A percentile compares a stretch with the other conserved stretches of the same genome.
These are phyloP conservation scores for Moniliophthora roreri DNA, from an alignment of 1,284 basidiomycete species.

Conservation along the genomic window DNA sequence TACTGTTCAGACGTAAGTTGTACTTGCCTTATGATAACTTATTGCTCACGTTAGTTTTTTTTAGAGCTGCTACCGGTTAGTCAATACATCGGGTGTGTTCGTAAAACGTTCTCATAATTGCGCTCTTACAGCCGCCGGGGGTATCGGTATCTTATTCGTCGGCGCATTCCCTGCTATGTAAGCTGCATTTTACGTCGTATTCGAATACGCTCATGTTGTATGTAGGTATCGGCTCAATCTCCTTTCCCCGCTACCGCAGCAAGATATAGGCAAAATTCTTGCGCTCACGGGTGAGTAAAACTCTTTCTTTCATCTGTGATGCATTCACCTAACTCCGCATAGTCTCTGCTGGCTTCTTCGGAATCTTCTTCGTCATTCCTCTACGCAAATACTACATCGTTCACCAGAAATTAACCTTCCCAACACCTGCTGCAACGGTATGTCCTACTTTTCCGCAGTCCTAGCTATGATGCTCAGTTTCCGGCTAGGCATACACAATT, in stretches of 20 bases:
- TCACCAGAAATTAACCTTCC: conserved; percentile 69
- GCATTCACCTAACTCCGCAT: no score
- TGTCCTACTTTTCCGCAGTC: conserved; percentile 12
- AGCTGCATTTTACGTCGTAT: conserved; percentile 22
- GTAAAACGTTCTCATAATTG: conserved; percentile 36
- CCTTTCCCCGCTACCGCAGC: conserved; percentile 31
- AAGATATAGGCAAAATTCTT: conserved; percentile 1
- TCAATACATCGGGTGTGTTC: neutral
- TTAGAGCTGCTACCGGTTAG: conserved; percentile 43
- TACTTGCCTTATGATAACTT: conserved; percentile 4
- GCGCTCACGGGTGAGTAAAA: no score
- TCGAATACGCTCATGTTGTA: neutral
- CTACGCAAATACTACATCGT: conserved; percentile 68
- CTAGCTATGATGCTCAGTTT: neutral
- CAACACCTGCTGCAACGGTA: conserved; percentile 67
- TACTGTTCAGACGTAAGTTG: conserved; percentile 43
- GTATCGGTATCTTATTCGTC: conserved; percentile 63
- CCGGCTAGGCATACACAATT: conserved; percentile 53
- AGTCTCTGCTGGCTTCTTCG: conserved; percentile 60
- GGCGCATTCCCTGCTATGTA: conserved; percentile 68
- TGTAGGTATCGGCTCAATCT: neutral
- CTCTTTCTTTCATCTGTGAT: no score
- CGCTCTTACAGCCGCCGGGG: conserved; percentile 25
- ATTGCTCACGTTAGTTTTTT: neutral
- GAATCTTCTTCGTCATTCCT: conserved; percentile 68